Conservation (phyloP, 768 basidiomycete species). For the Leccinum boreale region DNA sequence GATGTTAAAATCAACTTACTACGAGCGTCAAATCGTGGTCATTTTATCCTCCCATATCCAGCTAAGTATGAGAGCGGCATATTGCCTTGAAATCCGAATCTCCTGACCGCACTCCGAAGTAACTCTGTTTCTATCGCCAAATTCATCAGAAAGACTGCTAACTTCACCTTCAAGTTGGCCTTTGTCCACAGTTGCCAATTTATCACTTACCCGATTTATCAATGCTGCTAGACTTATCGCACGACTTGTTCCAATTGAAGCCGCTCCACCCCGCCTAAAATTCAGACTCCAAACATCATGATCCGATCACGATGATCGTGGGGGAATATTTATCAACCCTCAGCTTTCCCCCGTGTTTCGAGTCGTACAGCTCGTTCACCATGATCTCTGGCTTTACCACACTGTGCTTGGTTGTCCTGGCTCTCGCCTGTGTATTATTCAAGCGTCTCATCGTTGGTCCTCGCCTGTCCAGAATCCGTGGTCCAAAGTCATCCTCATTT, state of each 20-base stretch:
- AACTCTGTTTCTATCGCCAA: too few species aligned
- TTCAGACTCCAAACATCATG: neutral
- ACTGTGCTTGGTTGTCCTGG: constrained; percentile 6
- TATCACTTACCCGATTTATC: too few species aligned
- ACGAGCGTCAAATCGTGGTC: too few species aligned
- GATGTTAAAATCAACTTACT: too few species aligned
- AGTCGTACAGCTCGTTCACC: neutral
- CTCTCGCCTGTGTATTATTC: constrained; percentile 1
- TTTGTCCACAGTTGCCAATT: too few species aligned
- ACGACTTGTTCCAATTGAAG: neutral
- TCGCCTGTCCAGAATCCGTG: constrained; percentile 13
- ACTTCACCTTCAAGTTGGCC: too few species aligned
- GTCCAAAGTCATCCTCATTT: constrained; percentile 24
- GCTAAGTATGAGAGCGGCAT: too few species aligned
- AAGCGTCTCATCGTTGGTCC: neutral
- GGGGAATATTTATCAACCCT: constrained; percentile 2
- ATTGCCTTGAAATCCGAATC: too few species aligned
- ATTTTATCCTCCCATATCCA: too few species aligned
- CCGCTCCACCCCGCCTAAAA: neutral
- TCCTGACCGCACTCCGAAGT: too few species aligned
- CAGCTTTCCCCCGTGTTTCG: neutral
- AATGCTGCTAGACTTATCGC: too few species aligned
- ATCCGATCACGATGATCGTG: constrained; percentile 9
- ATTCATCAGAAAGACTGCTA: too few species aligned
- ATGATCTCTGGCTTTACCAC: constrained; percentile 11